Evolutionary conservation across 2,329 filamentous ascomycete species (phyloP), one percentile per base, ranked within the genome.

Genomic region (Penicillium sp.): DNA sequence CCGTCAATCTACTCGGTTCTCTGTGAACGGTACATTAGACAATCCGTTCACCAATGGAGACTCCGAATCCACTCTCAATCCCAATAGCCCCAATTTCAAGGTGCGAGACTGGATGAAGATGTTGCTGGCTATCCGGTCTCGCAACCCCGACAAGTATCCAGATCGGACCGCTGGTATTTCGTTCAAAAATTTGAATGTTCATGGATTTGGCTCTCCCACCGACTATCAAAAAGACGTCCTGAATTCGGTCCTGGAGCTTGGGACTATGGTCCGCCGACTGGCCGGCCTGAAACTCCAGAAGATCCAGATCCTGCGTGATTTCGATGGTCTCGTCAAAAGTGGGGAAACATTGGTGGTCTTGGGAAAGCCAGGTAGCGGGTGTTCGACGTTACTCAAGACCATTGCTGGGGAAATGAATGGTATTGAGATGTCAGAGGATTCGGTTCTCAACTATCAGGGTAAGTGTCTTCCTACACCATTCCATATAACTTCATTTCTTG

Each of bases 371-470:
- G 50, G 50, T 22, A 51, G 49, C 14, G 70, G 71, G 44, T 94
- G 90, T 73, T 89, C 87, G 14, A 93, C 90, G 1, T 85, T 92
- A 61, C 79, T 94, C 54, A 93, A 93, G 78, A 89, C 89, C 0
- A 82, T 93, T 61, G 83, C 89, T 10, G 89, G 90, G 60, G 89
- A 93, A 73, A 89, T 87, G 34, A 86, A 90, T 63, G 90, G 89
- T 46, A 87, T 92, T 66, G 83, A 82, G 60, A 79, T 92, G 18
- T 87, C 89, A 47, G 74, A 86, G 2, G 73, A 78, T 5, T 87
- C 88, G 0, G 82, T 87, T 58, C 84, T 93, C 70, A 92, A 93
- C 76, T 93, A 92, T 69, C 88, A 92, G 82, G 61, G 61, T 56
- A 48, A 58, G 24, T 53, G 10, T 18, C 24, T 31, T n/a, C 24